Evolutionary conservation across 352 stramenopile genomes (phyloP), one percentile per base, ranked within the genome.

Genomic region (Globisporangium takayamanum): DNA sequence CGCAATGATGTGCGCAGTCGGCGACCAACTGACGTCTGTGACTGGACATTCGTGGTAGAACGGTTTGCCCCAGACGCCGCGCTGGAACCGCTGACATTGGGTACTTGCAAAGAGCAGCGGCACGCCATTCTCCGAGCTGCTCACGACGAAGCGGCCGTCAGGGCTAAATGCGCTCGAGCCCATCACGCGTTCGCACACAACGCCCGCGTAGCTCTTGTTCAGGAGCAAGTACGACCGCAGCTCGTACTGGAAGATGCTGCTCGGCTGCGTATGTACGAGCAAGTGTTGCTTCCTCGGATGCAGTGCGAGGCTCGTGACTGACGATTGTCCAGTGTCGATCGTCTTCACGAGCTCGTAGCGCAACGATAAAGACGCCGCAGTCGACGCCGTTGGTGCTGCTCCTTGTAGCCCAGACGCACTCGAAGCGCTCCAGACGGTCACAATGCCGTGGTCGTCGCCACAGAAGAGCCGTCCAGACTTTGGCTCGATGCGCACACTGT

Each of bases 181-280:
- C 1, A 87, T 57, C 28, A 82, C 58, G 3, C 69, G 64, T 49
- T 87, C 63, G 41, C 73, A 87, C 22, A 54, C 52, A 3, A 90
- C 57, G 11, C 80, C 77, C 2, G 64, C 49, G 58, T 89, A 89
- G 55, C 66, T 82, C 50, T 87, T 90, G 69, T 89, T 84, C 10
- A 91, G 65, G 30, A 89, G 57, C 50, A 91, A 50, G 55, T 84
- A 93, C 7, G 80, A 89, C 3, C 80, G 79, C 46, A 89, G 52
- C 37, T 93, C 80, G 57, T 86, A 90, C 56, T 91, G 79, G 11
- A 89, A 70, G 36, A 93, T 62, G 8, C 62, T 59, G 39, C 80
- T 84, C 3, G 75, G 76, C 39, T 88, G 80, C 2, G 79, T 77
- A 33, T 88, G 70, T 11, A 84, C 80, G 26, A 92, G 66, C 53